phyloP scores from a whole-genome alignment of 495 filamentous ascomycete genomes.

The Lasiosphaeris hirsuta region DNA sequence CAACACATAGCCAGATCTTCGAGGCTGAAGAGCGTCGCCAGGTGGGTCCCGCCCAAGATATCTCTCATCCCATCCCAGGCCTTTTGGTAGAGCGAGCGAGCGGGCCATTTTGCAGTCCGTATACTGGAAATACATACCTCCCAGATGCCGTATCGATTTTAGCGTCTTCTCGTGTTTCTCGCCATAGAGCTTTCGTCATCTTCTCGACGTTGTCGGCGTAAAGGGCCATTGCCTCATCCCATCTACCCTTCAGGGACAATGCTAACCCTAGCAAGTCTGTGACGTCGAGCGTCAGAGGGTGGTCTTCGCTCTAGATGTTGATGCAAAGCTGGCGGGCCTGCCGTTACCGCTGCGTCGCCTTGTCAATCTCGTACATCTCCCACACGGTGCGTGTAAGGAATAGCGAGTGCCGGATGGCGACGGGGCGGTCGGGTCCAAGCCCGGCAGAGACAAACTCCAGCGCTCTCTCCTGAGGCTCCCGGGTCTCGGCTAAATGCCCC shows the following conservation, averaged over 20 bases:
- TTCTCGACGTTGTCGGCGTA: not conserved
- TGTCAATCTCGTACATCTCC: slow-evolving; percentile 1
- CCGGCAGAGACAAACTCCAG: not conserved
- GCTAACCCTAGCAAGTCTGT: not conserved
- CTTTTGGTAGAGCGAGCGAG: not conserved
- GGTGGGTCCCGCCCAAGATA: slow-evolving; percentile 28
- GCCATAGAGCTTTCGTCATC: slow-evolving; percentile 5
- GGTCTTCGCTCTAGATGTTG: not conserved
- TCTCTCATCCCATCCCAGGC: slow-evolving; percentile 32
- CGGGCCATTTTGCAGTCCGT: not conserved
- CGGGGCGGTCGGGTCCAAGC: not conserved
- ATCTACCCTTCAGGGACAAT: slow-evolving; percentile 1
- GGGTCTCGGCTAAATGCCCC: not conserved
- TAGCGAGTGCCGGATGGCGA: not conserved
- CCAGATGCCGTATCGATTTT: not conserved
- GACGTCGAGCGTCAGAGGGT: slow-evolving; percentile 8
- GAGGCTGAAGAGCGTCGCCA: slow-evolving; percentile 29
- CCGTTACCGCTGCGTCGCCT: not conserved
- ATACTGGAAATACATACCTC: not conserved
- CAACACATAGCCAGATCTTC: slow-evolving; percentile 24
- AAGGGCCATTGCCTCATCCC: not conserved
- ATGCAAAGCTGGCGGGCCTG: not conserved
- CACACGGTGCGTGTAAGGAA: slow-evolving; percentile 4
- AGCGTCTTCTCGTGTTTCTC: slow-evolving; percentile 5
- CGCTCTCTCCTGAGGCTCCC: not conserved